These are phyloP conservation scores for Colletotrichum sublineola DNA, from an alignment of 2,329 filamentous ascomycete species.

Conservation along the genomic window DNA sequence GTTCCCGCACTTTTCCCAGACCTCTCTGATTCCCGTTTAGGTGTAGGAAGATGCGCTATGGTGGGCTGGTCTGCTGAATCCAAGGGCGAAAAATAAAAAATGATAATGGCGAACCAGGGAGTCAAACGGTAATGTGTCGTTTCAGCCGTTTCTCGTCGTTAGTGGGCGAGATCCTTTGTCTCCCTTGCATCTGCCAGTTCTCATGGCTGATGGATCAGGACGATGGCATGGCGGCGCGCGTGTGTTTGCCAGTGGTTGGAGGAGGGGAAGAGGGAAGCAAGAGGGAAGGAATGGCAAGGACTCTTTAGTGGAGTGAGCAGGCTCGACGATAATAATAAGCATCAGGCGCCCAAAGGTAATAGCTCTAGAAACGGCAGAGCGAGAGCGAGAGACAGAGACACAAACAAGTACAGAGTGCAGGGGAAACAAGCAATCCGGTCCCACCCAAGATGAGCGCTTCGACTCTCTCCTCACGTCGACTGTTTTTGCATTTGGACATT, in stretches of 20 bases:
- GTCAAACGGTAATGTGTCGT: conserved; percentile 10
- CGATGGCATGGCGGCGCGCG: conserved; percentile 46
- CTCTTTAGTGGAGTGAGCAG: conserved; percentile 27
- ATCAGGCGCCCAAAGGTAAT: conserved; percentile 28
- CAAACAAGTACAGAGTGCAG: conserved; percentile 18
- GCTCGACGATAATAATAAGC: conserved; percentile 37
- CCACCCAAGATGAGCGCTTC: conserved; percentile 22
- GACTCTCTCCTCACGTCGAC: conserved; percentile 17
- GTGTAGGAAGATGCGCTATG: neutral
- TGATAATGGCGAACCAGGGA: neutral
- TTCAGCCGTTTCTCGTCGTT: conserved; percentile 38
- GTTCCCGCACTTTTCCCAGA: conserved; percentile 1
- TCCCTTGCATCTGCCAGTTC: conserved; percentile 43
- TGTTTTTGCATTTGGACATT: neutral
- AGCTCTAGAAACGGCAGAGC: neutral
- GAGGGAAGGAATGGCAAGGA: conserved; percentile 12
- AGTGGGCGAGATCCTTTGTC: conserved; percentile 38
- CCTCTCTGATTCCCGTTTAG: neutral
- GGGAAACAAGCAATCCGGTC: conserved; percentile 12
- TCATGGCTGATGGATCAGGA: conserved; percentile 41
- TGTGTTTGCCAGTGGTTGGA: conserved; percentile 29
- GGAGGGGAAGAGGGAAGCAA: conserved; percentile 18
- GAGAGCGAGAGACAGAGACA: conserved; percentile 14
- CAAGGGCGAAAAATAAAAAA: neutral
- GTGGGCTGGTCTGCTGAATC: neutral